Evolutionary conservation across 2,329 filamentous ascomycete species (phyloP).

Genomic region (Teratosphaeria pseudoeucalypti): DNA sequence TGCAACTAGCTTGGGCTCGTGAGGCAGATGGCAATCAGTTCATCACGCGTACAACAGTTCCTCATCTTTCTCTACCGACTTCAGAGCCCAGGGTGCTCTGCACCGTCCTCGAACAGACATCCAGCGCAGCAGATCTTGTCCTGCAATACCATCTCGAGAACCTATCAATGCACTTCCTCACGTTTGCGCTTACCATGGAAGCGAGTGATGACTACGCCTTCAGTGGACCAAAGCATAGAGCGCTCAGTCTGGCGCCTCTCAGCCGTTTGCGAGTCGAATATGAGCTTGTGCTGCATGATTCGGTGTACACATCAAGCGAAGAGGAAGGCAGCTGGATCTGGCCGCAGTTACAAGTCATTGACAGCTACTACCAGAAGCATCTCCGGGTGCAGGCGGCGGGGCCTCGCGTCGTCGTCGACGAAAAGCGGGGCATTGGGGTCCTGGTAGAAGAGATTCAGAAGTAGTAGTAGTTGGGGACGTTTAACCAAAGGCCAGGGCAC

Average conservation of each 20-base stretch:
- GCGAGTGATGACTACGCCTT: slow-evolving; percentile 88
- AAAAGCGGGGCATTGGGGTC: slow-evolving; percentile 42
- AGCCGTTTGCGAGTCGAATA: slow-evolving; percentile 67
- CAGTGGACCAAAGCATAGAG: slow-evolving; percentile 72
- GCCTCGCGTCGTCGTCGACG: slow-evolving; percentile 51
- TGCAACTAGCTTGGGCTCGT: slow-evolving; percentile 70
- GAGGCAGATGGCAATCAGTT: slow-evolving; percentile 27
- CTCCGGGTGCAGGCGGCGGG: slow-evolving; percentile 71
- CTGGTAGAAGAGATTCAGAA: slow-evolving; percentile 17
- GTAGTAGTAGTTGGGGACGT: neutral
- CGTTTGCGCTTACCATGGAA: slow-evolving; percentile 87
- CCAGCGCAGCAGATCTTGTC: slow-evolving; percentile 19
- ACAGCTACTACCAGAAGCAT: slow-evolving; percentile 89
- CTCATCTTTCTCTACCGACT: slow-evolving; percentile 68
- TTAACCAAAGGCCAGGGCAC: no score
- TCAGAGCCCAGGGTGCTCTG: slow-evolving; percentile 77
- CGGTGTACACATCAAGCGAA: slow-evolving; percentile 3
- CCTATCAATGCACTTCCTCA: slow-evolving; percentile 85
- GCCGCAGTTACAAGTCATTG: slow-evolving; percentile 66
- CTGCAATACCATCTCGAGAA: slow-evolving; percentile 75
- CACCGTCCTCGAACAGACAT: slow-evolving; percentile 23
- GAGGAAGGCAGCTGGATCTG: slow-evolving; percentile 34
- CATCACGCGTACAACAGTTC: slow-evolving; percentile 62
- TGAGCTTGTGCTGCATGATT: slow-evolving; percentile 55
- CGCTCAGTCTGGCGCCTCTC: slow-evolving; percentile 71